These are phyloP conservation scores for Lumnitzera racemosa DNA, from an alignment of 345 rosid species.

Conservation along the genomic window DNA sequence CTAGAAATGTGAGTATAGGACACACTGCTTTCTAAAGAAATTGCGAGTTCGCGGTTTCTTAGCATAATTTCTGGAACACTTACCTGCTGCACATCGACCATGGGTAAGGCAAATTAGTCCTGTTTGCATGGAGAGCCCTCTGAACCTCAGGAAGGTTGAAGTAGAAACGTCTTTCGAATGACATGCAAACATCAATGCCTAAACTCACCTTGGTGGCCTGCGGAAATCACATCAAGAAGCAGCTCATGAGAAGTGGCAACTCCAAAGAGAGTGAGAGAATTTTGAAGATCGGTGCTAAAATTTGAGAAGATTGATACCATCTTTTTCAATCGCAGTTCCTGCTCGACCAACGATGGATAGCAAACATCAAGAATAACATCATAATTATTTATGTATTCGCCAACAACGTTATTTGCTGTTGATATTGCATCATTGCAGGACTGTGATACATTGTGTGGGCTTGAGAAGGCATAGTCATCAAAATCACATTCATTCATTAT, in stretches of 20 bases:
- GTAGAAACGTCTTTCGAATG: constrained; percentile 53
- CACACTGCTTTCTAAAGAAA: too few relatives aligned
- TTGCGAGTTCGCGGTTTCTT: too few relatives aligned
- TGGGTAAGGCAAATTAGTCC: constrained; percentile 47
- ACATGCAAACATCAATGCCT: constrained; percentile 88
- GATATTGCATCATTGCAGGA: constrained; percentile 46
- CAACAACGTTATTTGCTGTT: constrained; percentile 46
- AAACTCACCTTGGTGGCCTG: constrained; percentile 71
- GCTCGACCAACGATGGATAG: constrained; percentile 73
- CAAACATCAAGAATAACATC: constrained; percentile 83
- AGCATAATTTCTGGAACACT: constrained; percentile 5
- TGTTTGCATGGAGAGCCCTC: constrained; percentile 83
- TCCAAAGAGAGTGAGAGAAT: not conserved
- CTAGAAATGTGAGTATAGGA: too few relatives aligned
- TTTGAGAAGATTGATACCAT: constrained; percentile 23
- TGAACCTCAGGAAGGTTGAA: constrained; percentile 87
- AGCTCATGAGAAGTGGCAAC: not conserved
- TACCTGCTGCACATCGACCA: constrained; percentile 91
- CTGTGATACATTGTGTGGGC: constrained; percentile 44
- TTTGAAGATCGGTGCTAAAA: too few relatives aligned
- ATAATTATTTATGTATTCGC: constrained; percentile 59
- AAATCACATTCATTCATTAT: constrained; percentile 74
- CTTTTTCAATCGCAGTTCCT: constrained; percentile 75
- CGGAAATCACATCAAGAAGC: not conserved
- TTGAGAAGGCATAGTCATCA: constrained; percentile 53